These are phyloP conservation scores for Pestalotiopsis sp. DNA, from an alignment of 2,329 filamentous ascomycete species.

Conservation along the genomic window DNA sequence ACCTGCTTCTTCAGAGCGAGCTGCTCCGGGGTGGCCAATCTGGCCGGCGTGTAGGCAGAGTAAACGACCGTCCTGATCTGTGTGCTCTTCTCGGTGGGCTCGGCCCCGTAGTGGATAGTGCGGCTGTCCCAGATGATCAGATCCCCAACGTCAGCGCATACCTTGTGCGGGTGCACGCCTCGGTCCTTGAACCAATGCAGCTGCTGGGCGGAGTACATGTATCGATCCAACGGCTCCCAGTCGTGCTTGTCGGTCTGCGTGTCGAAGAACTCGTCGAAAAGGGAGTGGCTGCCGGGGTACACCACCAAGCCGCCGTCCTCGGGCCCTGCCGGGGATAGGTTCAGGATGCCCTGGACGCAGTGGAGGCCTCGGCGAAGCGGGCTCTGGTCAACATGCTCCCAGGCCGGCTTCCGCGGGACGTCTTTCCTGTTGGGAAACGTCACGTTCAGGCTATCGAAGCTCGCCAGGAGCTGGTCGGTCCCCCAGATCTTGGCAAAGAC, in stretches of 20 bases:
- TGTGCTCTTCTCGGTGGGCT: constrained; percentile 23
- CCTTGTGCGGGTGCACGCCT: constrained; percentile 31
- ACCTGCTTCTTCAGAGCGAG: constrained; percentile 24
- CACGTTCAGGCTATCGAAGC: constrained; percentile 45
- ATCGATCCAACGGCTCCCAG: constrained; percentile 30
- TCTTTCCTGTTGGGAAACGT: constrained; percentile 34
- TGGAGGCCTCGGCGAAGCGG: constrained; percentile 24
- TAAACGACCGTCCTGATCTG: constrained; percentile 22
- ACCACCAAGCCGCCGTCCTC: constrained; percentile 38
- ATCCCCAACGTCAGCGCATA: constrained; percentile 35
- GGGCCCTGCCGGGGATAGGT: constrained; percentile 32
- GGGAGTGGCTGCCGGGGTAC: constrained; percentile 28
- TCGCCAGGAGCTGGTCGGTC: constrained; percentile 42
- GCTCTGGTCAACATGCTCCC: constrained; percentile 37
- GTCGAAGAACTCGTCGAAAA: constrained; percentile 32
- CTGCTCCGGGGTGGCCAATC: constrained; percentile 20
- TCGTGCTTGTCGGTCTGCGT: constrained; percentile 25
- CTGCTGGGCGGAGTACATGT: constrained; percentile 27
- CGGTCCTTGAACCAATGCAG: constrained; percentile 33
- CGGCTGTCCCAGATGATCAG: constrained; percentile 39
- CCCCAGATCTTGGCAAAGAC: constrained; percentile 40
- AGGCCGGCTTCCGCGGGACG: constrained; percentile 26
- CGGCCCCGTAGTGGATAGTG: constrained; percentile 35
- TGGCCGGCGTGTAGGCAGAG: constrained; percentile 20
- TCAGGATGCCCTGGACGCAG: constrained; percentile 32